phyloP scores from a whole-genome alignment of 2,329 filamentous ascomycete species.

The Botrytis porri region DNA sequence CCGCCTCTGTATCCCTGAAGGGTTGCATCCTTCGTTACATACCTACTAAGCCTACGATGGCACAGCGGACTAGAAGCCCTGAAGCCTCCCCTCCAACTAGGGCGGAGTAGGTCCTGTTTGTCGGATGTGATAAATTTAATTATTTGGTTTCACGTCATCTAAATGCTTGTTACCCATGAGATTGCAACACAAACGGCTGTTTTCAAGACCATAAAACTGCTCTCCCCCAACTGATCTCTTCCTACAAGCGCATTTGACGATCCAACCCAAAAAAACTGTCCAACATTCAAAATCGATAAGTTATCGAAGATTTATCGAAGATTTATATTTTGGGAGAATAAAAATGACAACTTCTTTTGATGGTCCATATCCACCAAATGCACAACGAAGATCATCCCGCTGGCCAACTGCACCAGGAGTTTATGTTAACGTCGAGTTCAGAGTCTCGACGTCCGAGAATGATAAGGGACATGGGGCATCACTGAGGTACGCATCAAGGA shows the following conservation, averaged over 20 bases:
- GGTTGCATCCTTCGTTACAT: constrained; percentile 15
- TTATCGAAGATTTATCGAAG: constrained; percentile 11
- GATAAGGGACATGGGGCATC: constrained; percentile 30
- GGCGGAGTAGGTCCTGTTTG: constrained; percentile 11
- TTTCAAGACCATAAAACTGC: constrained; percentile 10
- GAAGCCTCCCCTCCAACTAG: constrained; percentile 17
- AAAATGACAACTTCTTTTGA: constrained; percentile 11
- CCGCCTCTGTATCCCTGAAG: constrained; percentile 15
- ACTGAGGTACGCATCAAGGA: constrained; percentile 32
- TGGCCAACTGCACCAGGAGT: constrained; percentile 27
- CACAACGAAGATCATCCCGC: not conserved
- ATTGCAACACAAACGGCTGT: not conserved
- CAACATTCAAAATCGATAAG: not conserved
- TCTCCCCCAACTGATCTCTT: not conserved
- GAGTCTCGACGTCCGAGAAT: constrained; percentile 31
- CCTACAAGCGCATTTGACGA: not conserved
- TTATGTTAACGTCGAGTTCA: constrained; percentile 35
- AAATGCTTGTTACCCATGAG: not conserved
- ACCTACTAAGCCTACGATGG: constrained; percentile 12
- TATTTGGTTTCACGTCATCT: constrained; percentile 12
- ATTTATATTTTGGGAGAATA: not conserved
- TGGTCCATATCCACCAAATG: constrained; percentile 20
- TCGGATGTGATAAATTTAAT: constrained; percentile 9
- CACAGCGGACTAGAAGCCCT: constrained; percentile 16
- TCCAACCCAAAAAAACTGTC: not conserved